A percentile compares a stretch with the other conserved stretches of the same genome.
phyloP scores from a whole-genome alignment of 305 asterid genomes.

The Fraxinus velutina region DNA sequence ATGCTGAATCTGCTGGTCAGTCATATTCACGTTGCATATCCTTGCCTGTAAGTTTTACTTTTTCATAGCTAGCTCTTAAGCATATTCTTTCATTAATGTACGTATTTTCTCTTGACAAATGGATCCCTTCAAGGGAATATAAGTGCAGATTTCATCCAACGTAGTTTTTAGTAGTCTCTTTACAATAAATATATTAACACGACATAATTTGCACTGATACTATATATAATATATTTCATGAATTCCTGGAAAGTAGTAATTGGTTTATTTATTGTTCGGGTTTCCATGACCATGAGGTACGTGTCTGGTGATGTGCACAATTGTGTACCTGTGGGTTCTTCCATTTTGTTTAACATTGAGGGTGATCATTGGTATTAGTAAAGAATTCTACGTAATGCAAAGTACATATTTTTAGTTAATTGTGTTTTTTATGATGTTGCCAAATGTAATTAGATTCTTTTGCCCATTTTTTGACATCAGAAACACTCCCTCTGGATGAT shows the following conservation, averaged over 20 bases:
- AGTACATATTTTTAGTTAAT: background rate
- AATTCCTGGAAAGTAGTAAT: background rate
- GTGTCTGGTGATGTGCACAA: background rate
- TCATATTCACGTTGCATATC: conserved; percentile 18
- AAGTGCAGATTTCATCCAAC: background rate
- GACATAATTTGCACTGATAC: background rate
- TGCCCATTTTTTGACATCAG: background rate
- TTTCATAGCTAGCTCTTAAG: background rate
- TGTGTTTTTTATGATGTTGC: background rate
- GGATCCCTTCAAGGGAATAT: background rate
- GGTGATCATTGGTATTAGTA: background rate
- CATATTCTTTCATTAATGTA: background rate
- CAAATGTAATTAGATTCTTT: background rate
- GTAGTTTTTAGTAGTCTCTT: background rate
- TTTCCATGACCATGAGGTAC: conserved; percentile 1
- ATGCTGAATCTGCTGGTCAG: conserved; percentile 12
- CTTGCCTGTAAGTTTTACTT: conserved; percentile 33
- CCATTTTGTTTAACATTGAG: background rate
- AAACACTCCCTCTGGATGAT: background rate
- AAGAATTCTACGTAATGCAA: background rate
- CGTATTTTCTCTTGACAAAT: background rate
- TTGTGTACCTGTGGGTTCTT: background rate
- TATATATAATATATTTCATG: background rate
- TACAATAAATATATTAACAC: background rate
- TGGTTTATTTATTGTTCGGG: background rate